A percentile compares a stretch with the other conserved stretches of the same genome.
Conservation (phyloP, 768 basidiomycete species). For the Mycena sanguinolenta region DNA sequence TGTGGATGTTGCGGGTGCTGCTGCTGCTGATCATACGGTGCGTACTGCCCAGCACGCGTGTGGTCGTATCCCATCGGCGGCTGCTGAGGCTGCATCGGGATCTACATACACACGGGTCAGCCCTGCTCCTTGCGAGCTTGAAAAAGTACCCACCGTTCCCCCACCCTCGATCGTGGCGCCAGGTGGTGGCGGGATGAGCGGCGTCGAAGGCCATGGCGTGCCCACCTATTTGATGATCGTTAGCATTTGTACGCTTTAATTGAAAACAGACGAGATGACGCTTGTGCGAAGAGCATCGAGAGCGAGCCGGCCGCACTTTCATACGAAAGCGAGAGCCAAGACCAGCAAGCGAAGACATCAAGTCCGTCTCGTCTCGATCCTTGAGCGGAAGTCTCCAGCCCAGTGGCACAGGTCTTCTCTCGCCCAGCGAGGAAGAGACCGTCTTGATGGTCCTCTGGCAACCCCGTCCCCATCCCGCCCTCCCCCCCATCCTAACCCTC, state of each 20-base stretch:
- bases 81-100: slow-evolving; percentile 8
- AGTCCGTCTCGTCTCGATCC: no score
- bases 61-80: slow-evolving; percentile 32
- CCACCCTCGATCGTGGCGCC: slow-evolving; percentile 36
- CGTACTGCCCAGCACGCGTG: no score
- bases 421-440: no score
- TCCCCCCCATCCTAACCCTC: no score
- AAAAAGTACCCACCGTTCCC: slow-evolving; percentile 3
- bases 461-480: no score
- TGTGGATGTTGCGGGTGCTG: slow-evolving; percentile 39
- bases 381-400: no score
- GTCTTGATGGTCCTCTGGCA: no score
- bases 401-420: no score
- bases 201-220: slow-evolving; percentile 33
- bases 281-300: no score
- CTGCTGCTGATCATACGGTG: slow-evolving; percentile 34
- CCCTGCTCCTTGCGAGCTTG: neutral
- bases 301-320: no score
- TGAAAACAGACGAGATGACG: neutral
- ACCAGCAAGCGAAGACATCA: no score
- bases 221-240: slow-evolving; percentile 10
- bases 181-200: slow-evolving; percentile 39
- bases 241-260: neutral
- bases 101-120: neutral
- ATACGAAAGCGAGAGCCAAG: no score